Conservation (phyloP, 1,284 basidiomycete species). For the Stygiomarasmius scandens region DNA sequence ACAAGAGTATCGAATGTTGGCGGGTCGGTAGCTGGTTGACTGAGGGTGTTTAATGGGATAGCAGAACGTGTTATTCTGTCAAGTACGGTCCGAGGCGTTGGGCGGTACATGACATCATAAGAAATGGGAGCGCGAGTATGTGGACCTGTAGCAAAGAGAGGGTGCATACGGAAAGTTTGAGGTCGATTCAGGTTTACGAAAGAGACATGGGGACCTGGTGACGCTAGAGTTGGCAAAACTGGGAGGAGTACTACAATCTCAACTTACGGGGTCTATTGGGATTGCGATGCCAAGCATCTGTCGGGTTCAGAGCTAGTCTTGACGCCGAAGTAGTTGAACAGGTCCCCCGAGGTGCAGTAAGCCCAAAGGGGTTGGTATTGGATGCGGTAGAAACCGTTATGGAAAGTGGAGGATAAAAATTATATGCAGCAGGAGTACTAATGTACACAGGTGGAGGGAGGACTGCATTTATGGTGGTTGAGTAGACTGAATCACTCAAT, state of each 20-base stretch:
- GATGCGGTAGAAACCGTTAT: too few species aligned
- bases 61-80: constrained; percentile 54
- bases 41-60: constrained; percentile 57
- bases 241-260: constrained; percentile 8
- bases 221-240: background rate
- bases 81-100: constrained; percentile 58
- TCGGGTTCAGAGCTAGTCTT: constrained; percentile 22
- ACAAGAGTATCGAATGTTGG: constrained; percentile 51
- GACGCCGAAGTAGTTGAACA: constrained; percentile 17
- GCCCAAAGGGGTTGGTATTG: too few species aligned
- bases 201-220: constrained; percentile 40
- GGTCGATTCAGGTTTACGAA: constrained; percentile 39
- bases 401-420: too few species aligned
- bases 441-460: too few species aligned
- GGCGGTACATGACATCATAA: too few species aligned
- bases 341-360: too few species aligned
- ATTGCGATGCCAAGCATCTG: constrained; percentile 21
- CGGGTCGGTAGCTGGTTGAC: constrained; percentile 67
- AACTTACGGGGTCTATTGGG: background rate
- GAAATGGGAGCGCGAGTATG: constrained; percentile 48
- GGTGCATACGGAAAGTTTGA: constrained; percentile 56
- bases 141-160: constrained; percentile 57
- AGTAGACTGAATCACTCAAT: too few species aligned
- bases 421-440: too few species aligned
- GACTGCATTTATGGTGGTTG: too few species aligned